These are phyloP conservation scores for Priceomyces melissophilus DNA, from an alignment of 805 yeast genomes.

Conservation along the genomic window DNA sequence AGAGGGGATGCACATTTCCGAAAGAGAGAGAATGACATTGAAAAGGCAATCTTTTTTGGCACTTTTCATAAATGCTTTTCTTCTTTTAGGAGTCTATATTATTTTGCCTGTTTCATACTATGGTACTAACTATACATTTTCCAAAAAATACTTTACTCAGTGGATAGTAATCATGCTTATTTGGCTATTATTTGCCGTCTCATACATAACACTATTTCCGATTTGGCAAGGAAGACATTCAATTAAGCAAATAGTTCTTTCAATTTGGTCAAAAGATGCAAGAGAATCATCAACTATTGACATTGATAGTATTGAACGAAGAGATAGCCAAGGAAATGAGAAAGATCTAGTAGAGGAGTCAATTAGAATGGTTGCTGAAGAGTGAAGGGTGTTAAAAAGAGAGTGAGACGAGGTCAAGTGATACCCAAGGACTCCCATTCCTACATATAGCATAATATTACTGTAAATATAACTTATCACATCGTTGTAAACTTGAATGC, in stretches of 20 bases:
- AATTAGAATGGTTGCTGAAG: too few relatives aligned
- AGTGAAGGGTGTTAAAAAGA: too few relatives aligned
- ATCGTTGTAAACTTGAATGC: too few relatives aligned
- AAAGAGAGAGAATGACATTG: not conserved
- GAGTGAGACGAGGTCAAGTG: too few relatives aligned
- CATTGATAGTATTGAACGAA: too few relatives aligned
- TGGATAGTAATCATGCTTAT: constrained; percentile 36
- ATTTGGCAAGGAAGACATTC: constrained; percentile 24
- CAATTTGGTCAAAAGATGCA: not conserved
- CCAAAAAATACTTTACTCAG: constrained; percentile 31
- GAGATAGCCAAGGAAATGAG: too few relatives aligned
- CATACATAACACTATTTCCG: constrained; percentile 35
- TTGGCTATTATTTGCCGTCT: constrained; percentile 32
- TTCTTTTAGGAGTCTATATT: constrained; percentile 1
- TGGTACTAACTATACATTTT: constrained; percentile 31
- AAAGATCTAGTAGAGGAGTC: too few relatives aligned
- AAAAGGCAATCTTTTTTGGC: constrained; percentile 1
- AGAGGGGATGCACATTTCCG: not conserved
- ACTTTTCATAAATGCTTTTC: not conserved
- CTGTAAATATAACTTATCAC: too few relatives aligned
- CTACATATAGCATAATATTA: too few relatives aligned
- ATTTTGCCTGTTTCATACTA: constrained; percentile 10
- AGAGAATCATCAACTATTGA: not conserved
- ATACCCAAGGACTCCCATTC: too few relatives aligned
- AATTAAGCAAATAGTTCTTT: not conserved